Evolutionary conservation across 768 basidiomycete genomes (phyloP), one percentile per base, ranked within the genome.

Genomic region (Suillus brevipes): DNA sequence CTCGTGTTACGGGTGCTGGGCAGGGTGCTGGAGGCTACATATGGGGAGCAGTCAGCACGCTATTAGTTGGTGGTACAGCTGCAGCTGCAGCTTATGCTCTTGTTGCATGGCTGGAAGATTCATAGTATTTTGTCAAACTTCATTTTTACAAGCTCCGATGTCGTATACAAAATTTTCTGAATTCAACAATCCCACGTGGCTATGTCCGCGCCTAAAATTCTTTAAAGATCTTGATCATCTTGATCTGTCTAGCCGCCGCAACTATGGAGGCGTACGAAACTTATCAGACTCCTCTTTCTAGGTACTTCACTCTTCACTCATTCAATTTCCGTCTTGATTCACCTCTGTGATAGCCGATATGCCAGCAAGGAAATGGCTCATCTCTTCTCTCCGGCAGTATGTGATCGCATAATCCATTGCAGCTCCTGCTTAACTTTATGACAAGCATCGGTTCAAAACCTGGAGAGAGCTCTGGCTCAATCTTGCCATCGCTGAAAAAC

Each of bases 321-420:
- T 38, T 25, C 23, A 49, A 28, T 65, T 50, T 18, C 31, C 55
- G 14, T 31, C 18, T 34, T 25, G 57, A 61, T 59, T 50, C 60
- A 49, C 37, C 34, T 25, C 23, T 62, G 52, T 61, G 64, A 37
- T 71, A 98, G 96, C 74, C 96, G 97, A 59, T 99, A 99, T 92
- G 97, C 97, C 23, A 97, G 94, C 83, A 96, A 95, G 77, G 96
- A 99, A 80, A 99, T 99, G 97, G 89, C 95, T 12, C 84, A 94
- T 77, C 84, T 99, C 53, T 99, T 99, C 82, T 99, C 97, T n/a
- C 86, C 91, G 43, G 88, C 89, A 60, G 97, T 95, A 72, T 65
- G 89, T 81, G 9, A 6, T 37, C 36, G 18, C 20, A 23, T 47
- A 28, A 23, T 42, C n/a, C 12, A 10, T 61, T 63, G 50, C 63